A percentile compares a stretch with the other conserved stretches of the same genome.
Conservation (phyloP, 2,329 filamentous ascomycete species). For the Hypoxylon sp. region DNA sequence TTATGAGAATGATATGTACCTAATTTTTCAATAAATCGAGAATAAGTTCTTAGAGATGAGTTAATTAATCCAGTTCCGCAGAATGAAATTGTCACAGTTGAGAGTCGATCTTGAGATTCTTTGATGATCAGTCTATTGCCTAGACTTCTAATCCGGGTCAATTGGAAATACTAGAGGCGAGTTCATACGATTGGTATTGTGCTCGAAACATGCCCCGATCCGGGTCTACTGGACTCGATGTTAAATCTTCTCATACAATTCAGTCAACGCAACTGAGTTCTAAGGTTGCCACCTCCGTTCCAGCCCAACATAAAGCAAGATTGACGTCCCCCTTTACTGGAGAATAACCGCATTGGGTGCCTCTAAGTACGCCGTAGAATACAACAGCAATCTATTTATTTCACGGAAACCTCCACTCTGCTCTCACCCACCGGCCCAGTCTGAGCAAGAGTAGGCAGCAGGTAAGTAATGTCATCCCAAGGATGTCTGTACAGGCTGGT, state of each 20-base stretch:
- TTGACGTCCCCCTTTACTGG: constrained; percentile 23
- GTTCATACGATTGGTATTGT: constrained; percentile 46
- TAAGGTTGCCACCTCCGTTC: constrained; percentile 31
- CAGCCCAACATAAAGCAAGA: constrained; percentile 39
- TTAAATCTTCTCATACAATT: constrained; percentile 48
- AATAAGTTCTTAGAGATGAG: too few species aligned
- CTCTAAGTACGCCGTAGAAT: constrained; percentile 47
- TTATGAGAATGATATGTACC: too few species aligned
- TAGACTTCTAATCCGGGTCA: not conserved
- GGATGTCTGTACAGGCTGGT: constrained; percentile 99
- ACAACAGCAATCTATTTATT: constrained; percentile 62
- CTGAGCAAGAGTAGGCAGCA: constrained; percentile 83
- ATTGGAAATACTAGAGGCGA: constrained; percentile 22
- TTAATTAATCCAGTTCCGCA: too few species aligned
- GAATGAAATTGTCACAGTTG: not conserved
- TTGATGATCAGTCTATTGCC: constrained; percentile 8
- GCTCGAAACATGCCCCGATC: constrained; percentile 37
- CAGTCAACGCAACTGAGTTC: constrained; percentile 42
- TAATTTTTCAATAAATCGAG: too few species aligned
- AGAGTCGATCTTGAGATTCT: not conserved
- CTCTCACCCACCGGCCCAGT: constrained; percentile 82
- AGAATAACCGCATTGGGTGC: constrained; percentile 31
- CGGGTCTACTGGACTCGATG: constrained; percentile 41
- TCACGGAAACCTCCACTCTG: constrained; percentile 84
- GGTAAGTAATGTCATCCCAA: constrained; percentile 98